phyloP scores from a whole-genome alignment of 148 eudicot genomes.

The Rhododendron williamsianum region DNA sequence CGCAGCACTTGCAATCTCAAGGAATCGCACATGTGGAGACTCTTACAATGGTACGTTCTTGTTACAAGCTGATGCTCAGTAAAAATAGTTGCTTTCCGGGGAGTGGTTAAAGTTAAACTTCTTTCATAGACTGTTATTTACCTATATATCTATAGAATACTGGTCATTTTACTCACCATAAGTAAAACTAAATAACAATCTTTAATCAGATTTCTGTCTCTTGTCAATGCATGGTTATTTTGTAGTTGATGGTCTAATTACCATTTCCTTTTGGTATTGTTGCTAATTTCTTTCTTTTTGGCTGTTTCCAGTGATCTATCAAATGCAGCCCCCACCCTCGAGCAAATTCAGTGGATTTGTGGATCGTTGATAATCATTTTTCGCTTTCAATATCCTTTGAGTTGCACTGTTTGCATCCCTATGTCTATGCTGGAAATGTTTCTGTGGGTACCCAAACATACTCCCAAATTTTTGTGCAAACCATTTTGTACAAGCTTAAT shows the following conservation, averaged over 20 bases:
- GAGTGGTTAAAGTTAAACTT: background rate
- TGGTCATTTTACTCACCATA: background rate
- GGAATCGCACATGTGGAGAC: background rate
- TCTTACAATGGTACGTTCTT: background rate
- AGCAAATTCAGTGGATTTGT: background rate
- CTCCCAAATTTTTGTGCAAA: background rate
- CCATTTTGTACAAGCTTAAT: background rate
- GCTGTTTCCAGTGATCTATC: conserved; percentile 1
- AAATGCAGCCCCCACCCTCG: background rate
- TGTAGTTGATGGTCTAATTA: background rate
- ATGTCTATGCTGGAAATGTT: background rate
- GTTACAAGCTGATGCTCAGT: background rate
- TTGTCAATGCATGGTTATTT: background rate
- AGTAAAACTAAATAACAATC: background rate
- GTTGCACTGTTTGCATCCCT: background rate
- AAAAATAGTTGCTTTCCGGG: background rate
- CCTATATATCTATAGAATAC: background rate
- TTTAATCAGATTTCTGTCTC: background rate
- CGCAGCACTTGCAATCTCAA: background rate
- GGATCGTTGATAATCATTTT: background rate
- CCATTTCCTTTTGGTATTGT: background rate
- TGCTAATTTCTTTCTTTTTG: background rate
- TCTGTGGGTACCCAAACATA: background rate
- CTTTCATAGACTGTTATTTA: background rate
- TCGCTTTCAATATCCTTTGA: background rate